Conservation (phyloP, 2,329 filamentous ascomycete genomes). For the Penicillium polonicum region DNA sequence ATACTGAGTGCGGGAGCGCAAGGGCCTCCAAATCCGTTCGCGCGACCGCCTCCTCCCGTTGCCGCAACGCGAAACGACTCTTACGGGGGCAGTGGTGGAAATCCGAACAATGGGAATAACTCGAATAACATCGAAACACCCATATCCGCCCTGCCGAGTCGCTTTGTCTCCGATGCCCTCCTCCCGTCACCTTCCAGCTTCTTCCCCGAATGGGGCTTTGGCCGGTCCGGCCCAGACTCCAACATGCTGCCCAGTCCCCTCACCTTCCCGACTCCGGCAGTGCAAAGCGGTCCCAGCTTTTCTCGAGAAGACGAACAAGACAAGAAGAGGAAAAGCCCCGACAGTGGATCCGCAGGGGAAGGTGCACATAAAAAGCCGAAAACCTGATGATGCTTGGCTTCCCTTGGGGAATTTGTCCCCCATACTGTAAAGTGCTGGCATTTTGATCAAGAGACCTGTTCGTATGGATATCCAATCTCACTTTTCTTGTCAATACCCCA, state of each 20-base stretch:
- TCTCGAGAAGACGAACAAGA: slow-evolving; percentile 44
- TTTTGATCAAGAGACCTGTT: slow-evolving; percentile 9
- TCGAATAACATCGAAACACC: slow-evolving; percentile 64
- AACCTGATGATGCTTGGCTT: slow-evolving; percentile 19
- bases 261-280: slow-evolving; percentile 80
- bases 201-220: slow-evolving; percentile 86
- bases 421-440: slow-evolving; percentile 1
- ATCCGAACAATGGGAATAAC: slow-evolving; percentile 13
- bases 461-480: slow-evolving; percentile 8
- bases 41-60: slow-evolving; percentile 74
- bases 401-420: background rate
- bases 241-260: slow-evolving; percentile 90
- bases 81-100: slow-evolving; percentile 34
- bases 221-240: slow-evolving; percentile 61
- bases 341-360: slow-evolving; percentile 35
- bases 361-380: slow-evolving; percentile 42
- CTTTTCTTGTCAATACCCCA: slow-evolving; percentile 10
- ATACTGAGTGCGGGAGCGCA: slow-evolving; percentile 86
- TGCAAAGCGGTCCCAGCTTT: slow-evolving; percentile 42
- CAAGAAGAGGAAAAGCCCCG: slow-evolving; percentile 47
- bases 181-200: slow-evolving; percentile 89
- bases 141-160: slow-evolving; percentile 87
- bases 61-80: slow-evolving; percentile 42
- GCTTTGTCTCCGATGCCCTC: slow-evolving; percentile 84
- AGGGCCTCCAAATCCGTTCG: slow-evolving; percentile 93